Conservation (phyloP, 257 asterid genomes). For the Plectranthus barbatus region DNA sequence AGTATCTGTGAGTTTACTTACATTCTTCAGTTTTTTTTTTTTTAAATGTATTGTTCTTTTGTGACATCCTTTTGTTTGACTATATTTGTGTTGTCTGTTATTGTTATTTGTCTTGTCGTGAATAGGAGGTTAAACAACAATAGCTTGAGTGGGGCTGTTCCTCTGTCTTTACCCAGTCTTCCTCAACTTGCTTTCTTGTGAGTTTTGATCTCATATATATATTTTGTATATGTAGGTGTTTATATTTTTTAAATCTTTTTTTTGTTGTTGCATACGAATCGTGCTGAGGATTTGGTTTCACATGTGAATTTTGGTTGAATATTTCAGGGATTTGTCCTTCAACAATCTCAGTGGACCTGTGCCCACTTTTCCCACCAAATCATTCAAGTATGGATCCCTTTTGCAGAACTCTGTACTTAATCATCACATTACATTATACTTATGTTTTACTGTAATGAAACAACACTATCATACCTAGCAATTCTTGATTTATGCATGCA, state of each 20-base stretch:
- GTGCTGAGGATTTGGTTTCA: conserved; percentile 5
- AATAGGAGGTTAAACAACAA: conserved; percentile 93
- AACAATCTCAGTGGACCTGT: conserved; percentile 88
- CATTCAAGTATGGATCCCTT: conserved; percentile 60
- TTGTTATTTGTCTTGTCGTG: conserved; percentile 45
- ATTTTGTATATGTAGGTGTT: background rate
- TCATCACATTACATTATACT: background rate
- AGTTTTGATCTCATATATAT: conserved; percentile 32
- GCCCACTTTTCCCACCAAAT: conserved; percentile 70
- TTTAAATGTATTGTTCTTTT: background rate
- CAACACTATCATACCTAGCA: conserved; percentile 1
- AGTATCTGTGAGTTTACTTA: conserved; percentile 58
- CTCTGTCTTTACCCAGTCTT: conserved; percentile 62
- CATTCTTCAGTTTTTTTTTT: background rate
- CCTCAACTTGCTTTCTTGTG: conserved; percentile 97
- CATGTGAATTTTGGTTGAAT: conserved; percentile 18
- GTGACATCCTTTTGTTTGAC: conserved; percentile 30
- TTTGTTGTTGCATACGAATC: conserved; percentile 10
- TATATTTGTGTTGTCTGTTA: conserved; percentile 22
- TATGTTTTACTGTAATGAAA: background rate
- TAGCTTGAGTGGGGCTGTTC: conserved; percentile 80
- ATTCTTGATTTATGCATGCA: conserved; percentile 5
- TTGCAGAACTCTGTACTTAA: conserved; percentile 6
- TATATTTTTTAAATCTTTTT: background rate
- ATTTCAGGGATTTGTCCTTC: conserved; percentile 89